A percentile compares a stretch with the other conserved stretches of the same genome.
Conservation (phyloP, 2,329 filamentous ascomycete genomes). For the Talaromyces sp. region DNA sequence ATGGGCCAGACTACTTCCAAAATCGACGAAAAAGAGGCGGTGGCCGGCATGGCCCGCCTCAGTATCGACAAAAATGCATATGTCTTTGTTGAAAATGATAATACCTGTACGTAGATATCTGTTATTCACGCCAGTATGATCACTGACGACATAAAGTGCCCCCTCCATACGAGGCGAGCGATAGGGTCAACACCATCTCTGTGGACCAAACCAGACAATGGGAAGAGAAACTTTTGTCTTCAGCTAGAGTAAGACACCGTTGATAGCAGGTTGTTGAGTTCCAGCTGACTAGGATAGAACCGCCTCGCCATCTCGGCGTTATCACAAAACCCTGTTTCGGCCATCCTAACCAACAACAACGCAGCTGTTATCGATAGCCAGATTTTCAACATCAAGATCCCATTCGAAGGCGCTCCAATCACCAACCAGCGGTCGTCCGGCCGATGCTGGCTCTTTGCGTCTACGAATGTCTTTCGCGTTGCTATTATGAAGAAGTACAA, state of each 20-base stretch:
- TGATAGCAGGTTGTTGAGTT: not conserved
- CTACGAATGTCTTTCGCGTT: slow-evolving; percentile 88
- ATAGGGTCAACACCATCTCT: slow-evolving; percentile 20
- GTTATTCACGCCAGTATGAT: not conserved
- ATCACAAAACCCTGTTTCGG: slow-evolving; percentile 62
- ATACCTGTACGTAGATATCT: slow-evolving; percentile 14
- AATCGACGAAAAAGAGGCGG: slow-evolving; percentile 13
- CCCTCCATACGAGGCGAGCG: slow-evolving; percentile 21
- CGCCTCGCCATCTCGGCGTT: slow-evolving; percentile 74
- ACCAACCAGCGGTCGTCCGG: slow-evolving; percentile 81
- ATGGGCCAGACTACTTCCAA: slow-evolving; percentile 16
- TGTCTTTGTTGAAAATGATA: slow-evolving; percentile 19
- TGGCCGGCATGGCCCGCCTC: slow-evolving; percentile 14
- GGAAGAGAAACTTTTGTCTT: slow-evolving; percentile 27
- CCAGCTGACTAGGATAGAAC: slow-evolving; percentile 39
- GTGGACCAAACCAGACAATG: slow-evolving; percentile 25
- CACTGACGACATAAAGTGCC: slow-evolving; percentile 3
- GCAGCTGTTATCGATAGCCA: slow-evolving; percentile 68
- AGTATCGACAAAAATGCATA: slow-evolving; percentile 15
- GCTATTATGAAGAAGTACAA: slow-evolving; percentile 80
- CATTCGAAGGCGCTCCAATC: slow-evolving; percentile 75
- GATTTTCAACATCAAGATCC: slow-evolving; percentile 78
- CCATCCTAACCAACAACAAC: slow-evolving; percentile 62
- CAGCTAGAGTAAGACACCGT: slow-evolving; percentile 25
- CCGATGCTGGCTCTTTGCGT: slow-evolving; percentile 87